Conservation (phyloP, 768 basidiomycete species). For the Cystobasidiopsis lactophilus region DNA sequence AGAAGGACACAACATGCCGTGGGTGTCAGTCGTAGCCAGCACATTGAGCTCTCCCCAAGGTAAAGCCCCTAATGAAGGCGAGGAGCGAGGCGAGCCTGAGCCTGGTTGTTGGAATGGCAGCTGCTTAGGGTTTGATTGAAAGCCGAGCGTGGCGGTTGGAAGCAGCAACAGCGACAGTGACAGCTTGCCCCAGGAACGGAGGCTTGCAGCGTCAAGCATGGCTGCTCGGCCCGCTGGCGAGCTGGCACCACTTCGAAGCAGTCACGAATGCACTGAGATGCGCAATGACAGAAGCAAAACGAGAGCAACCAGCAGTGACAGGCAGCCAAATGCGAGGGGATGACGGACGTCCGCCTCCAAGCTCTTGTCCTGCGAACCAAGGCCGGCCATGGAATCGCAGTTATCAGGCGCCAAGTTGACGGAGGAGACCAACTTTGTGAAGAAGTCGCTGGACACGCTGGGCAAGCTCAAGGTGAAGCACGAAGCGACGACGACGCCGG, state of each 20-base stretch:
- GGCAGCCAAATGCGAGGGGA: too few species aligned
- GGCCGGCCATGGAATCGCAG: neutral
- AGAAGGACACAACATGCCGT: slow-evolving; percentile 26
- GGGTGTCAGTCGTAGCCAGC: slow-evolving; percentile 64
- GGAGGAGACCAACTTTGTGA: neutral
- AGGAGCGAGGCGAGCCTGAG: slow-evolving; percentile 25
- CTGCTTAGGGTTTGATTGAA: neutral
- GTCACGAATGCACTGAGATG: too few species aligned
- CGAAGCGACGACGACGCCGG: neutral
- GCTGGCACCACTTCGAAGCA: too few species aligned
- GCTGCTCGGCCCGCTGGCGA: too few species aligned
- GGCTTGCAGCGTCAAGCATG: neutral
- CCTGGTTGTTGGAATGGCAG: neutral
- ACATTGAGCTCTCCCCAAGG: slow-evolving; percentile 80
- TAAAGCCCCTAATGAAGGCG: slow-evolving; percentile 39
- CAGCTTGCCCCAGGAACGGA: neutral
- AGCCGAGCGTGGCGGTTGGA: neutral
- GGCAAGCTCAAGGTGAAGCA: slow-evolving; percentile 1
- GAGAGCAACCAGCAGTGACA: too few species aligned
- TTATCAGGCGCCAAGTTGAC: neutral
- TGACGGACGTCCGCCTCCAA: too few species aligned
- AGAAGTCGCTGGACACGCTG: neutral
- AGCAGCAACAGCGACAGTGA: neutral
- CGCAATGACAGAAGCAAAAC: too few species aligned
- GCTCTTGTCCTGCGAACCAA: too few species aligned